Conservation (phyloP, 306 rosid genomes). For the Castanea mollissima region DNA sequence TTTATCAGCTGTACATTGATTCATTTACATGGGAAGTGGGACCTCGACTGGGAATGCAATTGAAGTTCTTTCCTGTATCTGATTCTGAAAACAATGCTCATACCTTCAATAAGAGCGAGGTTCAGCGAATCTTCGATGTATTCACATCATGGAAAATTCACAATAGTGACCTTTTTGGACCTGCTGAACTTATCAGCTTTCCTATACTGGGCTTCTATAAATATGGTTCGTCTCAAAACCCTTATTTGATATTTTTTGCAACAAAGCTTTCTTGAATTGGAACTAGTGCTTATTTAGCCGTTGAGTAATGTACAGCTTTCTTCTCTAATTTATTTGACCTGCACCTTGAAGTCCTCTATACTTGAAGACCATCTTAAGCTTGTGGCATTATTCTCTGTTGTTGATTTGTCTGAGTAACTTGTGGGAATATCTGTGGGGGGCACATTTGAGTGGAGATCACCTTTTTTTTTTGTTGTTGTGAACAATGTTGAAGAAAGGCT, state of each 20-base stretch:
- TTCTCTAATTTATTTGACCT: constrained; percentile 1
- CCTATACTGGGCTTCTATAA: constrained; percentile 44
- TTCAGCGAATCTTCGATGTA: constrained; percentile 42
- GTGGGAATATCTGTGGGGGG: too few species aligned
- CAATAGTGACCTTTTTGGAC: constrained; percentile 62
- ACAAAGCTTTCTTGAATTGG: neutral
- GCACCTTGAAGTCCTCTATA: too few species aligned
- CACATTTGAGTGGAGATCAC: too few species aligned
- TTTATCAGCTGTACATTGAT: constrained; percentile 54
- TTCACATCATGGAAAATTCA: constrained; percentile 68
- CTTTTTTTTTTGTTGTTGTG: too few species aligned
- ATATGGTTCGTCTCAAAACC: constrained; percentile 50
- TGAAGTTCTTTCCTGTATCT: constrained; percentile 68
- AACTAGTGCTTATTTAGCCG: constrained; percentile 8
- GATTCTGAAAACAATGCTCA: constrained; percentile 15
- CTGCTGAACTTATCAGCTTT: constrained; percentile 63
- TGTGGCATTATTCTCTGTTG: too few species aligned
- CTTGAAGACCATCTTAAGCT: too few species aligned
- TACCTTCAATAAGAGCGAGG: constrained; percentile 53
- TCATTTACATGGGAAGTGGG: constrained; percentile 54
- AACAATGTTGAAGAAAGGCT: too few species aligned
- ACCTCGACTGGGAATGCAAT: constrained; percentile 63
- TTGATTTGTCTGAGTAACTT: too few species aligned
- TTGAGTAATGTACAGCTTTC: constrained; percentile 5
- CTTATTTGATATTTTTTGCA: constrained; percentile 18